These are phyloP conservation scores for Cercophora scortea DNA, from an alignment of 495 filamentous ascomycete species.

Conservation along the genomic window DNA sequence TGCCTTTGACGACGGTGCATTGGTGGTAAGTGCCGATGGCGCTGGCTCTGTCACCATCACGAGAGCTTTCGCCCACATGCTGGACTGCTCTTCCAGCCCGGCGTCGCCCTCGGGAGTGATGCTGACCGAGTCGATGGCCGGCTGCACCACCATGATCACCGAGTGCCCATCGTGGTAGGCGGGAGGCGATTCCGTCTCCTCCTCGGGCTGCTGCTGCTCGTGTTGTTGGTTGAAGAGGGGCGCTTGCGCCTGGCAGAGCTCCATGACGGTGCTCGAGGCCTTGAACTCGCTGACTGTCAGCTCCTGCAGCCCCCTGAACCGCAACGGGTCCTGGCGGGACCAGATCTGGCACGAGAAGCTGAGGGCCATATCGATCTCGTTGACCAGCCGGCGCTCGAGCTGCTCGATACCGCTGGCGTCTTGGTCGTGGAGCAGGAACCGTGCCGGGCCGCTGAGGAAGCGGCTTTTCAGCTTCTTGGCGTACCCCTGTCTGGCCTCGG, in stretches of 20 bases:
- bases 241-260: conserved; percentile 4
- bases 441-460: conserved; percentile 10
- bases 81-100: too few relatives aligned
- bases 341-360: conserved; percentile 15
- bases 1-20: too few relatives aligned
- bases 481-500: conserved; percentile 4
- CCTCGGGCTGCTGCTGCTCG: background rate
- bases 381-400: conserved; percentile 1
- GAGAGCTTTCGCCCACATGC: too few relatives aligned
- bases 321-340: conserved; percentile 4
- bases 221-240: background rate
- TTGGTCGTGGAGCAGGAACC: conserved; percentile 9
- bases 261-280: background rate
- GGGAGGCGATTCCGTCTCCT: background rate
- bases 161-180: conserved; percentile 3
- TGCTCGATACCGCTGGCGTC: conserved; percentile 6
- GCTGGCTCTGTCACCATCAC: too few relatives aligned
- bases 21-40: too few relatives aligned
- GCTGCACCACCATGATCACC: conserved; percentile 8
- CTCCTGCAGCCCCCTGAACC: background rate
- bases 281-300: background rate
- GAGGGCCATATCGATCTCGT: conserved; percentile 8
- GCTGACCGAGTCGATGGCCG: background rate
- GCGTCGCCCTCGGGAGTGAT: too few relatives aligned
- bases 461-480: conserved; percentile 8